Conservation (phyloP, 768 basidiomycete genomes). For the Phlebiopsis flavidoalba region DNA sequence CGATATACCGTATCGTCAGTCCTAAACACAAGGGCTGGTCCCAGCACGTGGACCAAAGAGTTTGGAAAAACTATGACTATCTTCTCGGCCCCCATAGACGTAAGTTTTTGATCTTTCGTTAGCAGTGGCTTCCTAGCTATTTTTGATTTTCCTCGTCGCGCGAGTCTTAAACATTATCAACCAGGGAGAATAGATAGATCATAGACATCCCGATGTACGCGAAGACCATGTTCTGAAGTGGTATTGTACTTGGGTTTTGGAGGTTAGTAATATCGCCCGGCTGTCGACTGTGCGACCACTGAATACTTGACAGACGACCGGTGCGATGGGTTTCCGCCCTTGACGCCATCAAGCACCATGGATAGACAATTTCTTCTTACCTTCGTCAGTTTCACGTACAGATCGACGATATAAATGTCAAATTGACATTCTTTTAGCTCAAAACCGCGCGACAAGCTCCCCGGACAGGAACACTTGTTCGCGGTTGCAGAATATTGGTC, state of each 20-base stretch:
- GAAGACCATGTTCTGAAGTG: constrained; percentile 71
- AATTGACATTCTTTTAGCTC: constrained; percentile 34
- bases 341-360: constrained; percentile 90
- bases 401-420: no score
- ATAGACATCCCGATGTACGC: constrained; percentile 75
- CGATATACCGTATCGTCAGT: constrained; percentile 69
- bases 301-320: constrained; percentile 46
- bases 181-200: constrained; percentile 71
- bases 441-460: constrained; percentile 41
- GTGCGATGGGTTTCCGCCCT: constrained; percentile 74
- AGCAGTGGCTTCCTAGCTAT: no score
- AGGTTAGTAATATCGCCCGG: constrained; percentile 27
- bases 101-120: constrained; percentile 26
- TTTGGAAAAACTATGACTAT: constrained; percentile 90
- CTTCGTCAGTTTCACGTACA: constrained; percentile 47
- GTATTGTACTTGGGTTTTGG: constrained; percentile 76
- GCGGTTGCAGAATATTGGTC: constrained; percentile 82
- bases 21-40: constrained; percentile 78
- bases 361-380: constrained; percentile 63
- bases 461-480: constrained; percentile 51
- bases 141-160: no score
- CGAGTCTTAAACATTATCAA: no score
- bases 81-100: constrained; percentile 72
- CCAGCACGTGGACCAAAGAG: constrained; percentile 68
- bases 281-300: background rate